phyloP scores from a whole-genome alignment of 2,329 filamentous ascomycete species.

The Diplocarpon mali region DNA sequence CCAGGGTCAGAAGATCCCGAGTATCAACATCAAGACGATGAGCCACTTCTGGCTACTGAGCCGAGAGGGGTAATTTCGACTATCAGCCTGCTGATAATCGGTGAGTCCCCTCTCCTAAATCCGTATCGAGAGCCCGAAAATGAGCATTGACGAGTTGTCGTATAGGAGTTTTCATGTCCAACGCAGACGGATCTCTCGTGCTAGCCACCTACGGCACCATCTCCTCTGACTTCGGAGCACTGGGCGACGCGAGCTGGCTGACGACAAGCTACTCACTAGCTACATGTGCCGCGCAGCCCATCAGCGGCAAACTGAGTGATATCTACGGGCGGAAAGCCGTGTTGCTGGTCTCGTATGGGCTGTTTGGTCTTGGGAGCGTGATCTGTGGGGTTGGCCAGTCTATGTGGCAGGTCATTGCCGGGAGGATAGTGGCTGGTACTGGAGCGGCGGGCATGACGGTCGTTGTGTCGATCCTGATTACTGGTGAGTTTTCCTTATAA shows the following conservation, averaged over 20 bases:
- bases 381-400: conserved; percentile 33
- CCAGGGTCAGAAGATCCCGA: conserved; percentile 1
- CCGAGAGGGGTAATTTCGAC: conserved; percentile 6
- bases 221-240: conserved; percentile 46
- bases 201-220: conserved; percentile 54
- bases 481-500: conserved; percentile 30
- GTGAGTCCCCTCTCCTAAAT: not conserved
- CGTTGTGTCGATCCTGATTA: conserved; percentile 37
- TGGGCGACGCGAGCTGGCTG: conserved; percentile 47
- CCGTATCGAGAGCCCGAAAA: not conserved
- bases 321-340: conserved; percentile 44
- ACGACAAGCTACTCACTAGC: conserved; percentile 42
- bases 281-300: conserved; percentile 38
- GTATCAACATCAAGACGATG: not conserved
- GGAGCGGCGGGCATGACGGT: conserved; percentile 40
- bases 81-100: conserved; percentile 12
- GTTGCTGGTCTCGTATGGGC: conserved; percentile 36
- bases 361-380: conserved; percentile 35
- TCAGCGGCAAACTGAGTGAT: conserved; percentile 47
- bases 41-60: not conserved
- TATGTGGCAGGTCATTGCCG: conserved; percentile 40
- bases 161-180: conserved; percentile 51
- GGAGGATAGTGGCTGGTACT: conserved; percentile 40
- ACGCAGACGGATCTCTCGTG: conserved; percentile 52
- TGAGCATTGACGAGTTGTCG: not conserved